Evolutionary conservation across 2,329 filamentous ascomycete species (phyloP).

Genomic region (Sphaerulina vaccinii): DNA sequence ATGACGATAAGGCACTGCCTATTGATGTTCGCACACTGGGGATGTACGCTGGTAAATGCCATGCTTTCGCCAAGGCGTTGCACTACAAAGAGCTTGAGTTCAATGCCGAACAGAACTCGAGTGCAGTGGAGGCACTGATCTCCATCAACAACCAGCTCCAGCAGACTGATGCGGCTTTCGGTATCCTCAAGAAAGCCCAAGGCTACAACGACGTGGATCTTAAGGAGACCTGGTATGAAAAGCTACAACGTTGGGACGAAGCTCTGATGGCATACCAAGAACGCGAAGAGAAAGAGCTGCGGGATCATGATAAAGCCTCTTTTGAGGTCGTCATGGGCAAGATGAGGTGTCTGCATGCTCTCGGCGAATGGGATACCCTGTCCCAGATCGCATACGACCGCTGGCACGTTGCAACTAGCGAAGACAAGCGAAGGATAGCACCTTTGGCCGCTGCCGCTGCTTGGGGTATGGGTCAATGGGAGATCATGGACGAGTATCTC

Average conservation of each 20-base stretch:
- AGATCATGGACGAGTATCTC: constrained; percentile 96
- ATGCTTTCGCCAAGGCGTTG: constrained; percentile 95
- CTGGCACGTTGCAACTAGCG: constrained; percentile 84
- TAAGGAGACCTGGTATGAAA: constrained; percentile 98
- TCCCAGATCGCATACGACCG: constrained; percentile 87
- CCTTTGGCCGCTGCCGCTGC: constrained; percentile 92
- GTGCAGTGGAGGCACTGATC: constrained; percentile 93
- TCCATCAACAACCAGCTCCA: constrained; percentile 99
- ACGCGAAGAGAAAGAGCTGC: constrained; percentile 67
- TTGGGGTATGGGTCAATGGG: constrained; percentile 96
- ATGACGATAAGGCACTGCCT: constrained; percentile 95
- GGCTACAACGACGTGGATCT: constrained; percentile 94
- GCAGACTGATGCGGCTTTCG: constrained; percentile 97
- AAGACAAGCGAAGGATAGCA: constrained; percentile 87
- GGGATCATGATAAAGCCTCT: constrained; percentile 50
- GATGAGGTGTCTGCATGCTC: constrained; percentile 95
- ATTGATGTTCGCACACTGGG: constrained; percentile 96
- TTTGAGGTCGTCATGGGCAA: constrained; percentile 99
- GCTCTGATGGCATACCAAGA: constrained; percentile 88
- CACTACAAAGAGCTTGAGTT: constrained; percentile 99
- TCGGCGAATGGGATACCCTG: constrained; percentile 95
- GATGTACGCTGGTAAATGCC: constrained; percentile 91
- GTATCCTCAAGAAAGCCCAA: constrained; percentile 93
- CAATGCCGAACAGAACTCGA: constrained; percentile 92
- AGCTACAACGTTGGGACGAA: constrained; percentile 97